These are phyloP conservation scores for Suillus ampliporus DNA, from an alignment of 768 basidiomycete species.

Conservation along the genomic window DNA sequence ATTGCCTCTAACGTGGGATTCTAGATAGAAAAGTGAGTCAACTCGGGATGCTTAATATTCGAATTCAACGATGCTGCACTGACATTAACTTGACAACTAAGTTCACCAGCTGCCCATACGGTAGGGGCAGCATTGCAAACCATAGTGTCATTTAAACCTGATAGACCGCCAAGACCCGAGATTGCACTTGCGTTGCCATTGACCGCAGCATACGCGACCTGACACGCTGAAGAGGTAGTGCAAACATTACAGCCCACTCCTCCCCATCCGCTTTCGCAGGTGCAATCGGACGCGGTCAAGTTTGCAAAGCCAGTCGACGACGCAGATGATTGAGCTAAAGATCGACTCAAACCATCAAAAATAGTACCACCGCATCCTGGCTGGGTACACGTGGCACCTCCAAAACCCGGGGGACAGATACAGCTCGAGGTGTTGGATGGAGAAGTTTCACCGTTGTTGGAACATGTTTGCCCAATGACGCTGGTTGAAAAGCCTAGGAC, in stretches of 20 bases:
- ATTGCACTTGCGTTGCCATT: conserved; percentile 40
- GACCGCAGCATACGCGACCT: conserved; percentile 58
- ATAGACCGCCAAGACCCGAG: conserved; percentile 29
- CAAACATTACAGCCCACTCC: conserved; percentile 87
- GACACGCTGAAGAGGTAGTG: conserved; percentile 67
- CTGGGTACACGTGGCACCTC: conserved; percentile 69
- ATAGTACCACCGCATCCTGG: conserved; percentile 84
- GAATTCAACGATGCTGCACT: conserved; percentile 34
- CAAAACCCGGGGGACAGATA: conserved; percentile 83
- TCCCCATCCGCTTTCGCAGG: conserved; percentile 76
- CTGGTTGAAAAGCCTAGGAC: conserved; percentile 18
- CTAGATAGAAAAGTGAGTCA: conserved; percentile 41
- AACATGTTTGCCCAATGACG: conserved; percentile 32
- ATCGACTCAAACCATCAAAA: conserved; percentile 69
- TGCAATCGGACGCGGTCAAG: conserved; percentile 67
- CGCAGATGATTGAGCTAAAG: conserved; percentile 49
- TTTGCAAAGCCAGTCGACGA: conserved; percentile 59
- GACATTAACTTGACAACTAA: conserved; percentile 86
- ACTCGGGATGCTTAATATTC: background rate
- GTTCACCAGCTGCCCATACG: conserved; percentile 80
- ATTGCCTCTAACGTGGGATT: conserved; percentile 84
- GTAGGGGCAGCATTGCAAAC: conserved; percentile 72
- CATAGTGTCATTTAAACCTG: conserved; percentile 64
- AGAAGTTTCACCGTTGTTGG: conserved; percentile 25
- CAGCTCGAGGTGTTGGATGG: conserved; percentile 45